Base-by-base conservation (phyloP, 2,329 filamentous ascomycete species). In the Hypoxylon sp. region DNA sequence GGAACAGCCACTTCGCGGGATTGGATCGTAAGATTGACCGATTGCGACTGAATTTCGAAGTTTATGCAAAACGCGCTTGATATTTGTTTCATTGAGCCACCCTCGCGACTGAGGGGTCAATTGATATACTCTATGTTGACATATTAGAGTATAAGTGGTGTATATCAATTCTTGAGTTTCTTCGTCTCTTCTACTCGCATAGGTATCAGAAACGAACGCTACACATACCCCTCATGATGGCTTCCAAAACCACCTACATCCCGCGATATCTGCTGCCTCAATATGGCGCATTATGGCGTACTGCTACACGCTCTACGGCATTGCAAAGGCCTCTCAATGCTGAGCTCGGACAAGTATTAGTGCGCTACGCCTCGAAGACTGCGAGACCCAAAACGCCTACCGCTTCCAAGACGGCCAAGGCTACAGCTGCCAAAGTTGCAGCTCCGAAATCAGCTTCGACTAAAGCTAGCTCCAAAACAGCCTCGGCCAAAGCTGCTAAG, bases 201-300 rank as follows among this genome's bases (percentile, higher is more conserved):
- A n/a, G n/a, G n/a, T 32, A 39, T 55, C n/a, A 34, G 6, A 55
- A 26, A 8, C 32, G 39, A 20, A 13, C 17, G 10, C 19, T 7
- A 51, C 5, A 15, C 13, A 13, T 47, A 13, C 44, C 17, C 32
- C 43, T 43, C 56, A 61, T 37, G 43, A 80, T 86, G 81, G 75
- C 82, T 52, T 71, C 76, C 46, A 81, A 81, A 37, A 77, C 81
- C n/a, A 77, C 81, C 22, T 75, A 82, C 65, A 90, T 91, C 65
- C 89, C 89, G 28, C 84, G 84, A 48, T 91, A 91, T 74, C 84
- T 91, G n/a, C 83, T 91, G 41, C 89, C 89, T 3, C 84, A 87
- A 64, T 82, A 85, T 69, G 79, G 85, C 56, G 78, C 81, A 28
- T 79, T 88, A 71, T 89, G 87, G 86, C 82, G 81, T 17, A 68